Evolutionary conservation across 768 basidiomycete genomes (phyloP).

Genomic region (Hygrophoropsis aurantiaca): DNA sequence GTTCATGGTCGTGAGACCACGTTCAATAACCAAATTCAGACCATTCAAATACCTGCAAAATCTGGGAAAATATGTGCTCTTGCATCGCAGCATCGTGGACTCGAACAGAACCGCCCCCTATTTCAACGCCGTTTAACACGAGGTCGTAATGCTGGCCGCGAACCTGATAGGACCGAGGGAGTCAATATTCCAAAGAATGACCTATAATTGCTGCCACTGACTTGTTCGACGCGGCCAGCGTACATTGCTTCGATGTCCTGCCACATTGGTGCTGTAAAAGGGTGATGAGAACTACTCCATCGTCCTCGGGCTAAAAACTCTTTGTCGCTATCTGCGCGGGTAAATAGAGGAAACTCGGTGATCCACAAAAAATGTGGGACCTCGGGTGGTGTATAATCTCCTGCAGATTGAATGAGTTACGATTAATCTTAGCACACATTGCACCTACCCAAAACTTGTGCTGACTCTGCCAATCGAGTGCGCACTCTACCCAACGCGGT

Average conservation of each 20-base stretch:
- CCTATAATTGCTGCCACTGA: conserved; percentile 26
- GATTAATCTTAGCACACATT: conserved; percentile 8
- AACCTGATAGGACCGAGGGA: conserved; percentile 49
- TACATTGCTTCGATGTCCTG: conserved; percentile 82
- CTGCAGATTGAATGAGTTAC: conserved; percentile 34
- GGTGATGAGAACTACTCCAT: conserved; percentile 93
- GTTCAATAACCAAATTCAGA: not conserved
- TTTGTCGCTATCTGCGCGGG: conserved; percentile 85
- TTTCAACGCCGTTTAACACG: conserved; percentile 90
- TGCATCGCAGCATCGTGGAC: conserved; percentile 89
- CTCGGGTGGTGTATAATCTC: conserved; percentile 52
- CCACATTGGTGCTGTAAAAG: conserved; percentile 94
- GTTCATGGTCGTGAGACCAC: not conserved
- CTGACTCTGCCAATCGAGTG: conserved; percentile 63
- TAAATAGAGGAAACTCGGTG: conserved; percentile 93
- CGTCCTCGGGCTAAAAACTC: conserved; percentile 80
- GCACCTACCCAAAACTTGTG: conserved; percentile 59
- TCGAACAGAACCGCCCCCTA: conserved; percentile 92
- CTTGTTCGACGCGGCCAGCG: conserved; percentile 60
- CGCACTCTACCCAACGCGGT: conserved; percentile 76
- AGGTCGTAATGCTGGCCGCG: conserved; percentile 97
- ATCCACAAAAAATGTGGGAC: conserved; percentile 90
- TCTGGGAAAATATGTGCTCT: conserved; percentile 71
- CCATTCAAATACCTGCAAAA: conserved; percentile 62
- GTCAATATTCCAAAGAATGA: not conserved